Evolutionary conservation across 2,329 filamentous ascomycete genomes (phyloP).

Genomic region (Calonectria hawksworthii): DNA sequence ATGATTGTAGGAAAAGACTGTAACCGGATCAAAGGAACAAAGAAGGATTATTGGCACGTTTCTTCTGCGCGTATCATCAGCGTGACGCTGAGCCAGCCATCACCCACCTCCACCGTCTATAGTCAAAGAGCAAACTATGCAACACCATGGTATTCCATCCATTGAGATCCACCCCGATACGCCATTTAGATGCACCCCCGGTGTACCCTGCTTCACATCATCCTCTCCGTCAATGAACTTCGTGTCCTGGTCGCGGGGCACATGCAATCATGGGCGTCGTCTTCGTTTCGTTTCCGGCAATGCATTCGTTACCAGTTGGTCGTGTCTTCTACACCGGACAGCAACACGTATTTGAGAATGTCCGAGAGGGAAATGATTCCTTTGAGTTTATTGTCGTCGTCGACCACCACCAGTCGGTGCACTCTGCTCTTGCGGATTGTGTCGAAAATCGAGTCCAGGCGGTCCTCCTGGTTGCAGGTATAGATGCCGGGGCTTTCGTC

Average conservation of each 20-base stretch:
- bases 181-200: slow-evolving; percentile 44
- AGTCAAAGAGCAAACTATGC: slow-evolving; percentile 40
- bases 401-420: slow-evolving; percentile 92
- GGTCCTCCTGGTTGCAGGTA: slow-evolving; percentile 92
- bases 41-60: slow-evolving; percentile 27
- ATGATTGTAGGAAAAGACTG: slow-evolving; percentile 1
- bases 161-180: slow-evolving; percentile 36
- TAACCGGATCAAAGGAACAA: slow-evolving; percentile 19
- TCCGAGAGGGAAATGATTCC: slow-evolving; percentile 95
- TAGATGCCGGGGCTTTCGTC: slow-evolving; percentile 97
- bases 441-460: slow-evolving; percentile 95
- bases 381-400: slow-evolving; percentile 87
- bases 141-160: slow-evolving; percentile 42
- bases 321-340: slow-evolving; percentile 78
- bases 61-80: slow-evolving; percentile 28
- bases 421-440: slow-evolving; percentile 96
- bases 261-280: slow-evolving; percentile 43
- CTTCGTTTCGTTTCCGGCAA: slow-evolving; percentile 22
- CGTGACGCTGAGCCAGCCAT: slow-evolving; percentile 24
- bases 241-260: slow-evolving; percentile 32
- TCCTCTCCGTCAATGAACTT: slow-evolving; percentile 18
- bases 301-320: slow-evolving; percentile 36
- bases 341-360: slow-evolving; percentile 93
- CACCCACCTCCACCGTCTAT: slow-evolving; percentile 35
- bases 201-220: slow-evolving; percentile 20